Evolutionary conservation across 768 basidiomycete species (phyloP).

Genomic region (Leucosporidium scottii): DNA sequence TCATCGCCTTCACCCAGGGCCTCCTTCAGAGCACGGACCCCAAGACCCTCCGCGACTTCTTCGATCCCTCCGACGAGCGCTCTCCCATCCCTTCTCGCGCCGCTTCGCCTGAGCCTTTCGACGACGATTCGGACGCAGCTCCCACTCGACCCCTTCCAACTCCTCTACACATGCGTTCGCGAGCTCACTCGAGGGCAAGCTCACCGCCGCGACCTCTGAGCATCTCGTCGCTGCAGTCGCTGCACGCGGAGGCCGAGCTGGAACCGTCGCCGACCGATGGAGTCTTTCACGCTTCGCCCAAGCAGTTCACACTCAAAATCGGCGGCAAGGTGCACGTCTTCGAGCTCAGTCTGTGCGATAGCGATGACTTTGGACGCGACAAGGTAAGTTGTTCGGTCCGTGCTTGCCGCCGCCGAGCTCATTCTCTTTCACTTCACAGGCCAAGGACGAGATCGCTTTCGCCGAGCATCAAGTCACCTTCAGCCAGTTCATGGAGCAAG

Average conservation of each 20-base stretch:
- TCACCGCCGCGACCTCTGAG: constrained; percentile 7
- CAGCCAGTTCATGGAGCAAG: constrained; percentile 59
- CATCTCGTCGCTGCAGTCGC: constrained; percentile 10
- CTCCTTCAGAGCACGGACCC: constrained; percentile 30
- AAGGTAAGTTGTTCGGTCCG: neutral
- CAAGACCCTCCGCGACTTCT: constrained; percentile 26
- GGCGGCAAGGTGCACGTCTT: constrained; percentile 40
- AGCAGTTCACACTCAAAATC: constrained; percentile 24
- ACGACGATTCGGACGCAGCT: neutral
- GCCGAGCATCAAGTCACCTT: constrained; percentile 59
- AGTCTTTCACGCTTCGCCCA: constrained; percentile 21
- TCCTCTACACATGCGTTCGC: neutral
- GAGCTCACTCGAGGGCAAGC: constrained; percentile 15
- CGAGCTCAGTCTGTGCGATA: constrained; percentile 61
- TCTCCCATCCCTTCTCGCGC: neutral
- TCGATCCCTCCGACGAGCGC: constrained; percentile 13
- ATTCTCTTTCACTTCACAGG: constrained; percentile 19
- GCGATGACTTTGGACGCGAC: constrained; percentile 36
- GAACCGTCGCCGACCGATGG: constrained; percentile 14
- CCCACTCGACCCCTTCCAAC: neutral
- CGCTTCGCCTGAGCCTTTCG: constrained; percentile 6
- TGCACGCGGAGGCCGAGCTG: constrained; percentile 16
- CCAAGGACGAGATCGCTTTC: constrained; percentile 45
- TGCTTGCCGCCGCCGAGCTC: neutral
- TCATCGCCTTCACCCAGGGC: constrained; percentile 33